Evolutionary conservation across 257 asterid genomes (phyloP), one percentile per base, ranked within the genome.

Genomic region (Penstemon davidsonii): DNA sequence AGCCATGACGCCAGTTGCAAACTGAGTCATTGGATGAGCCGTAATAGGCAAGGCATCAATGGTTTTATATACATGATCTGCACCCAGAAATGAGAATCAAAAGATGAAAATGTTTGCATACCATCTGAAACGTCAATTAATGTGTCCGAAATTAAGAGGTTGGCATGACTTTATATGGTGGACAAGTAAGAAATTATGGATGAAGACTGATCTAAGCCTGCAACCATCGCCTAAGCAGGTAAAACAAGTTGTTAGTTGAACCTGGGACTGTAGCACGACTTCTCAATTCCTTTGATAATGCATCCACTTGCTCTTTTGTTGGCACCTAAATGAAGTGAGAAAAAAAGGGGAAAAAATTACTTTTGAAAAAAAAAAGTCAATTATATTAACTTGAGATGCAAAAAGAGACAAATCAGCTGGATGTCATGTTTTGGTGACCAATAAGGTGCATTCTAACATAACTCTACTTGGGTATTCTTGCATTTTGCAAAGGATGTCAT

Each of bases 1-100:
- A 66, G 97, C 97, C 97, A 91, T 91, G 78, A 91, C 95, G 55
- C 96, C 97, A 57, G 96, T 86, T n/a, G 95, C 77, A 80, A 91
- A 91, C 79, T 91, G 97, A 74, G 97, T 91, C 97, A 91, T 91
- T 10, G 97, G 96, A 82, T 91, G 97, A 70, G 97, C 89, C 51
- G 82, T 82, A 76, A 82, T 68, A 45, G 97, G 97, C 68, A 91
- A 77, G 13, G 91, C 91, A 63, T 88, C 92, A 68, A 91, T 91
- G 55, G 96, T 83, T 71, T 82, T 88, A 65, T 80, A 91, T 43
- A 91, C 97, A 72, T 91, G 86, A 81, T 88, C 97, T 91, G 95
- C 84, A 75, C 73, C 63, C n/a, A 66, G 43, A 82, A 52, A 75
- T 43, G 73, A 45, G 58, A 75, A 45, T 19, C 44, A 53, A 62